These are phyloP conservation scores for Cryphonectria nitschkei DNA, from an alignment of 2,329 filamentous ascomycete species.

Conservation along the genomic window DNA sequence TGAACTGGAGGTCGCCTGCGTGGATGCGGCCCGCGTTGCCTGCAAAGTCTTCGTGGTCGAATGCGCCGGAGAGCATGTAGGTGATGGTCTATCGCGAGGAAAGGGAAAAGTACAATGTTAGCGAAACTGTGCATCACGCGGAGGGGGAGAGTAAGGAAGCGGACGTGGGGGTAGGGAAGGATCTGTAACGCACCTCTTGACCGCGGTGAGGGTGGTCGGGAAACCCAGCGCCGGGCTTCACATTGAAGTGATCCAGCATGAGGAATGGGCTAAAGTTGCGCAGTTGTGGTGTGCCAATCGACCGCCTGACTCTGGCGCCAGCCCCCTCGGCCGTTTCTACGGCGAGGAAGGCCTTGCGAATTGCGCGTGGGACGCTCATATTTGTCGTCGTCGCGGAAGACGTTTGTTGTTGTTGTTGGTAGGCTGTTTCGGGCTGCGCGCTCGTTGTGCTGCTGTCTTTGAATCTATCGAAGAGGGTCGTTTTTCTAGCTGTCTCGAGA, in stretches of 20 bases:
- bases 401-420: neutral
- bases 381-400: constrained; percentile 42
- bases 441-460: constrained; percentile 21
- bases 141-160: neutral
- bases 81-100: constrained; percentile 80
- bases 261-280: constrained; percentile 90
- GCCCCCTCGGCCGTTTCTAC: constrained; percentile 86
- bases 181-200: constrained; percentile 35
- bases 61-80: constrained; percentile 81
- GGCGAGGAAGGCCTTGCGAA: constrained; percentile 83
- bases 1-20: constrained; percentile 92
- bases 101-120: constrained; percentile 60
- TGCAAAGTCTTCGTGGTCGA: constrained; percentile 92
- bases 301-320: constrained; percentile 83
- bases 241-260: constrained; percentile 92
- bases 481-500: constrained; percentile 31
- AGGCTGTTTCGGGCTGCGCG: constrained; percentile 3
- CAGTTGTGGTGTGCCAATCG: constrained; percentile 81
- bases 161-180: neutral
- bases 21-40: constrained; percentile 83
- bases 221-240: constrained; percentile 81
- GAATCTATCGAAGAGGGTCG: constrained; percentile 31
- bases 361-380: constrained; percentile 73
- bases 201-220: constrained; percentile 68
- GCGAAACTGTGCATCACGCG: constrained; percentile 39